Evolutionary conservation across 805 yeast species (phyloP).

Genomic region (Metschnikowia dekortorum): DNA sequence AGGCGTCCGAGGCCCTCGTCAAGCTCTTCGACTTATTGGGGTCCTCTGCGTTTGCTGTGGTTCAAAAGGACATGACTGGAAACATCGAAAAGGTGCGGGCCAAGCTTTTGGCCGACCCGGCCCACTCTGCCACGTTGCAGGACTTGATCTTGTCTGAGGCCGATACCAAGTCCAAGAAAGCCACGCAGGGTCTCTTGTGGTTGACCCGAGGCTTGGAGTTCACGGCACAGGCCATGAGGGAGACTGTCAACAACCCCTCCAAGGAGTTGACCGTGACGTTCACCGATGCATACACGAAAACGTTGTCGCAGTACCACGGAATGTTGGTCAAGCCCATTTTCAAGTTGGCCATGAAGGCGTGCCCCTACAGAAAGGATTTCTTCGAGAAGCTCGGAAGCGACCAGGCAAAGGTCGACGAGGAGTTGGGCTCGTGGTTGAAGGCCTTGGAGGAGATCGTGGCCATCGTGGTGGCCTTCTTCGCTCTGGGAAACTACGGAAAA

Average conservation of each 20-base stretch:
- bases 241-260: conserved; percentile 60
- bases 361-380: conserved; percentile 86
- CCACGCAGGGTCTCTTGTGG: conserved; percentile 91
- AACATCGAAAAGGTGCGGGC: conserved; percentile 73
- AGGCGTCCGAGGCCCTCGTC: conserved; percentile 80
- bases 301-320: conserved; percentile 76
- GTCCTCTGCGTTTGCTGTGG: conserved; percentile 78
- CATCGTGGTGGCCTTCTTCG: conserved; percentile 69
- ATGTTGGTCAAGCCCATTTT: conserved; percentile 81
- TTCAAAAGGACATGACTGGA: conserved; percentile 84
- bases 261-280: conserved; percentile 71
- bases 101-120: conserved; percentile 62
- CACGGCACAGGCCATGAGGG: conserved; percentile 87
- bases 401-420: conserved; percentile 59
- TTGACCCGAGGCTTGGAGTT: conserved; percentile 79
- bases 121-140: conserved; percentile 63
- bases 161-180: conserved; percentile 62
- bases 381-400: conserved; percentile 78
- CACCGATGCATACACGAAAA: conserved; percentile 78
- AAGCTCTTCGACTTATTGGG: conserved; percentile 80
- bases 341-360: conserved; percentile 92
- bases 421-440: conserved; percentile 67
- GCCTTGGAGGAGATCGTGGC: conserved; percentile 74
- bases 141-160: conserved; percentile 72
- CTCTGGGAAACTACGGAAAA: conserved; percentile 80